Percentiles rank a stretch among this genome's conserved stretches.
Evolutionary conservation across 2,329 filamentous ascomycete species (phyloP).

Genomic region (Knufia petricola): DNA sequence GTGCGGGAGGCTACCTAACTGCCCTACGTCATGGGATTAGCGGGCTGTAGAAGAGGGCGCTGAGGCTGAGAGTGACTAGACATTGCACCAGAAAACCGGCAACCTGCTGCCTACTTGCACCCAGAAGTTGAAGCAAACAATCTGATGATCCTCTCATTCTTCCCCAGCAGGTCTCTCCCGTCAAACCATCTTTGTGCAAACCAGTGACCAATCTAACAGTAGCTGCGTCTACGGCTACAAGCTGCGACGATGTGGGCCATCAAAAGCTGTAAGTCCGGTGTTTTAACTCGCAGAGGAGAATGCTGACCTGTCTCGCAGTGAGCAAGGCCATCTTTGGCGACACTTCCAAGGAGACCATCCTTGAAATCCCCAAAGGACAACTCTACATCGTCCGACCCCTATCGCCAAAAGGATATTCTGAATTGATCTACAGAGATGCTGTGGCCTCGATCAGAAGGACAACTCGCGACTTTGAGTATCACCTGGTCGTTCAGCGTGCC

Average conservation of each 20-base stretch:
- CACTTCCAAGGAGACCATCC: constrained; percentile 79
- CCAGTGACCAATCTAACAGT: too few species aligned
- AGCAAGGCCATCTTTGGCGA: constrained; percentile 89
- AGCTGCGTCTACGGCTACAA: neutral
- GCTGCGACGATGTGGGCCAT: constrained; percentile 45
- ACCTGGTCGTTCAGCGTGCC: constrained; percentile 88
- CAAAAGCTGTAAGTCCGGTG: constrained; percentile 42
- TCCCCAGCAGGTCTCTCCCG: too few species aligned
- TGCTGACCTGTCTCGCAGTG: constrained; percentile 44
- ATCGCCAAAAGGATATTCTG: constrained; percentile 94
- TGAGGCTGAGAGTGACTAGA: too few species aligned
- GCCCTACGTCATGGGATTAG: too few species aligned
- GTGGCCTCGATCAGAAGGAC: constrained; percentile 85
- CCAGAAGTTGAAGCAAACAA: too few species aligned
- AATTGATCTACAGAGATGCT: constrained; percentile 97
- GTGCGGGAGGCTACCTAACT: too few species aligned
- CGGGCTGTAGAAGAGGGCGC: too few species aligned
- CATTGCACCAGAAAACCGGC: too few species aligned
- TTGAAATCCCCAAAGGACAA: constrained; percentile 90
- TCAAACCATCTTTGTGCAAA: neutral
- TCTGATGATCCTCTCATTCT: too few species aligned
- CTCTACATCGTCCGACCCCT: constrained; percentile 92
- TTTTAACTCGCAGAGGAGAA: constrained; percentile 15
- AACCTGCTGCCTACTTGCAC: too few species aligned
- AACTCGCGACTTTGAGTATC: constrained; percentile 91